Evolutionary conservation across 176 grass and related monocot species (phyloP).

Genomic region (Otatea glauca): DNA sequence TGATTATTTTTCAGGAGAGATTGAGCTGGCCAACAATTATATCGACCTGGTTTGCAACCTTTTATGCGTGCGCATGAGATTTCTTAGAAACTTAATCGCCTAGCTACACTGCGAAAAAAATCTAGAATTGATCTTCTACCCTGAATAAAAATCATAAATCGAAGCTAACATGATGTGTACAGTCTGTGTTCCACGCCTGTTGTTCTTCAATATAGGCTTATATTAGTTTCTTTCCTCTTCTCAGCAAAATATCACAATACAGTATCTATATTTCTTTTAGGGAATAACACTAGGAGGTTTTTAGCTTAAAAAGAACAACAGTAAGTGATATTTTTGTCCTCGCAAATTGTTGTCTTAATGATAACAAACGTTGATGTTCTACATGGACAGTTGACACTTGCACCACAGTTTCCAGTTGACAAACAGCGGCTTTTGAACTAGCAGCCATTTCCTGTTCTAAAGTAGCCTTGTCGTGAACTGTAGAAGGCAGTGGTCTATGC

Average conservation of each 20-base stretch:
- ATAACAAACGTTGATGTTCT: neutral
- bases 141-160: neutral
- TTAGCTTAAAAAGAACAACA: neutral
- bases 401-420: neutral
- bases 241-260: neutral
- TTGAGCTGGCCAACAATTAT: slow-evolving; percentile 28
- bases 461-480: neutral
- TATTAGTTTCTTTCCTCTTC: neutral
- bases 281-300: neutral
- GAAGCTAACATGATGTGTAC: neutral
- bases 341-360: neutral
- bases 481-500: slow-evolving; percentile 5
- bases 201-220: neutral
- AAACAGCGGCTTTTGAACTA: neutral
- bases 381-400: neutral
- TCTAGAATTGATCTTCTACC: neutral
- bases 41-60: neutral
- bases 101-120: neutral
- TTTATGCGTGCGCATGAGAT: slow-evolving; percentile 11
- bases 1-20: slow-evolving; percentile 27
- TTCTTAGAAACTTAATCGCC: neutral
- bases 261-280: neutral
- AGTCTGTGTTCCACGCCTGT: neutral
- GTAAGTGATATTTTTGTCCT: neutral
- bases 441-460: neutral